Conservation (phyloP, 148 eudicot genomes). For the Arctostaphylos glauca region DNA sequence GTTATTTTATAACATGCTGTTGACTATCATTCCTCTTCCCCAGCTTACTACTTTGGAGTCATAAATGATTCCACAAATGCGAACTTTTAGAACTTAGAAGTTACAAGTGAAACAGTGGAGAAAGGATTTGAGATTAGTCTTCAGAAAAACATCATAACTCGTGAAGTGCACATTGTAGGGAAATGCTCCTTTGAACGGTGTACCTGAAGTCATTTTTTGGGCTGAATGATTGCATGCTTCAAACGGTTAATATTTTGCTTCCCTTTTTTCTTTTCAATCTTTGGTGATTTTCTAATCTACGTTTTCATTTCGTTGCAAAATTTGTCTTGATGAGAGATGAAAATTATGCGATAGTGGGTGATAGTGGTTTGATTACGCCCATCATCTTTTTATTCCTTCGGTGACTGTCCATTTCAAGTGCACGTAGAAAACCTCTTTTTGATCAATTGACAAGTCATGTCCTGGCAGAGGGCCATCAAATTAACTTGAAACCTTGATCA, state of each 20-base stretch:
- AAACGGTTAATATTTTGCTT: not conserved
- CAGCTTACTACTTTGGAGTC: not conserved
- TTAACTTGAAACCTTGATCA: constrained; percentile 10
- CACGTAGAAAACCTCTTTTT: not conserved
- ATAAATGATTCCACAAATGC: not conserved
- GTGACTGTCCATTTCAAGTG: not conserved
- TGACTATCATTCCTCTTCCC: not conserved
- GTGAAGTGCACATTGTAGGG: not conserved
- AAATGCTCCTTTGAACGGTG: not conserved
- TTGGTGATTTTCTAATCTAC: not conserved
- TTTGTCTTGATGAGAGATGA: not conserved
- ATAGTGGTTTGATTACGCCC: not conserved
- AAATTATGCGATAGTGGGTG: not conserved
- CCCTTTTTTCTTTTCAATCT: not conserved
- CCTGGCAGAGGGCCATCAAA: not conserved
- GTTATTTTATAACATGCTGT: not conserved
- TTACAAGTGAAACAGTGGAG: not conserved
- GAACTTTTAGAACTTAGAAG: not conserved
- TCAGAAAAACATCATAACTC: not conserved
- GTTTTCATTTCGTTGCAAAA: not conserved
- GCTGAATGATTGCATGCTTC: not conserved
- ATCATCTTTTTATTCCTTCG: not conserved
- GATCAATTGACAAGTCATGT: not conserved
- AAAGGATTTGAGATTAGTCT: not conserved
- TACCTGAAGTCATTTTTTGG: not conserved